A percentile compares a stretch with the other conserved stretches of the same genome.
Conservation (phyloP, 805 yeast species). For the Lachancea sp. region DNA sequence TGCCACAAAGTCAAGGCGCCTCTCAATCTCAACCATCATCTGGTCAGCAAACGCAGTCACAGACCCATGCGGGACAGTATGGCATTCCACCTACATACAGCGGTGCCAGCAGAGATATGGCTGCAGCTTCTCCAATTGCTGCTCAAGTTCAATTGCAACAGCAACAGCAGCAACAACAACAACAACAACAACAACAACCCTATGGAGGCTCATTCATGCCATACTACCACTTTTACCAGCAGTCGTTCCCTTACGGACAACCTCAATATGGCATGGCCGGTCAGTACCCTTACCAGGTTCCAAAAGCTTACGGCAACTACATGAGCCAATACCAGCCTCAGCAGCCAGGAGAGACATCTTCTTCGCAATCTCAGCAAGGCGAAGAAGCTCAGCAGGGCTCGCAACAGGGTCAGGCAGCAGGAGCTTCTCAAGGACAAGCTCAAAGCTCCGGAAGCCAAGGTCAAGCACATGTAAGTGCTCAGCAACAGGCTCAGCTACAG, state of each 20-base stretch:
- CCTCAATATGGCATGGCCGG: constrained; percentile 33
- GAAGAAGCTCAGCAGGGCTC: constrained; percentile 13
- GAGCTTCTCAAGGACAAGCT: constrained; percentile 20
- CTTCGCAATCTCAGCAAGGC: constrained; percentile 13
- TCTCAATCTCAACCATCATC: constrained; percentile 13
- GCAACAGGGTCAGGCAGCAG: constrained; percentile 12
- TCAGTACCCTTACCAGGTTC: constrained; percentile 29
- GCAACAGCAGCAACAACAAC: constrained; percentile 9
- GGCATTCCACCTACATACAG: constrained; percentile 23
- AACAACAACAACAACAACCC: constrained; percentile 25
- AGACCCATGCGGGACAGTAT: constrained; percentile 16
- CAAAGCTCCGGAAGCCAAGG: constrained; percentile 24
- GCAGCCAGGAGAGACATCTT: constrained; percentile 12
- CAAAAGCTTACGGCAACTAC: constrained; percentile 23
- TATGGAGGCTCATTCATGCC: constrained; percentile 33
- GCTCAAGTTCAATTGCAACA: constrained; percentile 17
- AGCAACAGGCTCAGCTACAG: constrained; percentile 30
- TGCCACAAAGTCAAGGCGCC: constrained; percentile 17
- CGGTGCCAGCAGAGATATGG: constrained; percentile 19
- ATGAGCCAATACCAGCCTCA: constrained; percentile 22
- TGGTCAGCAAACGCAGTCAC: constrained; percentile 7
- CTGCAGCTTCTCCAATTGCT: constrained; percentile 24
- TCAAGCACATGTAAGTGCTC: constrained; percentile 14
- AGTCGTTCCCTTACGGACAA: constrained; percentile 33
- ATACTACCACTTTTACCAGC: constrained; percentile 33